Evolutionary conservation across 768 basidiomycete genomes (phyloP), one percentile per base, ranked within the genome.

Genomic region (Hericium erinaceus): DNA sequence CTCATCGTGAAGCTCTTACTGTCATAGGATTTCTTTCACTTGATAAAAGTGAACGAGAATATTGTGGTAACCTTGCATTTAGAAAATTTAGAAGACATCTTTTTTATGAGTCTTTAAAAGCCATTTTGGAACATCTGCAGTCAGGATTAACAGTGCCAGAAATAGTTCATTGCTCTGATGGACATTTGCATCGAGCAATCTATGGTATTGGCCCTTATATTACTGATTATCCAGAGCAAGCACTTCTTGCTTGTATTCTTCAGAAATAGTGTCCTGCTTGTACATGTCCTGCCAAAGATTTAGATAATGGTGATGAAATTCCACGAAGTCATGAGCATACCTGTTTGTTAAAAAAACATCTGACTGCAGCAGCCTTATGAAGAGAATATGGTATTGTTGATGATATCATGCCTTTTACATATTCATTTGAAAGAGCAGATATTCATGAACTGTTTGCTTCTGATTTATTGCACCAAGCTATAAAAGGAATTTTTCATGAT

Each of bases 181-280:
- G 59, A 5, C 57, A 60, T 28, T 57, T 41, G 40, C 26, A 50
- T 12, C 40, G 22, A 10, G 51, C 48, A 2, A 57, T 60, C 13
- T 60, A 58, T 37, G 57, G 44, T 13, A 22, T 60, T 52, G 40
- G 57, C 3, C 39, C 59, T 2, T 60, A 58, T 41, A 60, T 58
- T 24, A 57, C 57, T 15, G 59, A 60, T 24, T 60, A 60, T 20
- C 59, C 57, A 38, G 57, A 57, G 22, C 57, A 57, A 57, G 57
- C 26, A 13, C 38, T 37, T 5, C 26, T 52, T 10, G 33, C 57
- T n/a, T 38, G 50, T 20, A 48, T 60, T 5, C 57, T 60, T 7
- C 56, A 60, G 38, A 49, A 49, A n/a, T 60, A 56, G 57, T 60
- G 59, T 46, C 59, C 49, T 6, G 39, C 12, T 54, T 60, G 41